A percentile compares a stretch with the other conserved stretches of the same genome.
Evolutionary conservation across 2,329 filamentous ascomycete genomes (phyloP).

Genomic region (Epicoccum nigrum): DNA sequence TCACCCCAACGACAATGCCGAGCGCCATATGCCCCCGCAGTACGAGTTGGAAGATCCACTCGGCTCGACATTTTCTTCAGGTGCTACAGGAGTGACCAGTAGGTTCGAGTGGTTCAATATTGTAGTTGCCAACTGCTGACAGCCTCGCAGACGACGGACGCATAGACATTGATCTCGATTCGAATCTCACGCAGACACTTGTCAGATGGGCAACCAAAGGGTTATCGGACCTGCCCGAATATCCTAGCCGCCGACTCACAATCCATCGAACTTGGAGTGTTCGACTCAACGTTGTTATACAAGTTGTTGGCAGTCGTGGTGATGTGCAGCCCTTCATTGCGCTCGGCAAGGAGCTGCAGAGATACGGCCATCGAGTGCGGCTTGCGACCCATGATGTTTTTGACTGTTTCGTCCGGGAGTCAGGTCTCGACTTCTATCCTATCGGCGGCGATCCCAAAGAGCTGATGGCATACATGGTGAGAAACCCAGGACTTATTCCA

Average conservation of each 20-base stretch:
- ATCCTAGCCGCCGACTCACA: slow-evolving; percentile 15
- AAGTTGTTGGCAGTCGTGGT: slow-evolving; percentile 60
- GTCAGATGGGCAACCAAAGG: slow-evolving; percentile 13
- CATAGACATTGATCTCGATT: slow-evolving; percentile 35
- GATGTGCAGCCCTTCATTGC: slow-evolving; percentile 67
- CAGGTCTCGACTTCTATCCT: slow-evolving; percentile 43
- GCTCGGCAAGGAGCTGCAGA: slow-evolving; percentile 57
- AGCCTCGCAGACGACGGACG: slow-evolving; percentile 28
- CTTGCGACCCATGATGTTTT: slow-evolving; percentile 32
- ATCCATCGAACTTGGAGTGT: slow-evolving; percentile 6
- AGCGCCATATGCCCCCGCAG: too few relatives aligned
- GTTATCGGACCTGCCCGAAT: slow-evolving; percentile 3
- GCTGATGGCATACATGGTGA: slow-evolving; percentile 59
- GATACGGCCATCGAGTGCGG: slow-evolving; percentile 33
- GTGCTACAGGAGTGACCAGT: too few relatives aligned
- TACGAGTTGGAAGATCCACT: too few relatives aligned
- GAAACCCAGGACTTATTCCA: slow-evolving; percentile 52
- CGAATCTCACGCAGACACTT: slow-evolving; percentile 25
- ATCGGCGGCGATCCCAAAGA: slow-evolving; percentile 44
- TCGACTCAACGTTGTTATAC: slow-evolving; percentile 60
- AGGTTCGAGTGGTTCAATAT: too few relatives aligned
- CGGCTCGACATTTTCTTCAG: too few relatives aligned
- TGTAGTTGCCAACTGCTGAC: too few relatives aligned
- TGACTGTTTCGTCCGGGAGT: slow-evolving; percentile 19
- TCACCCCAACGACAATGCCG: too few relatives aligned